These are phyloP conservation scores for Paramarasmius palmivorus DNA, from an alignment of 1,284 basidiomycete genomes.

Conservation along the genomic window DNA sequence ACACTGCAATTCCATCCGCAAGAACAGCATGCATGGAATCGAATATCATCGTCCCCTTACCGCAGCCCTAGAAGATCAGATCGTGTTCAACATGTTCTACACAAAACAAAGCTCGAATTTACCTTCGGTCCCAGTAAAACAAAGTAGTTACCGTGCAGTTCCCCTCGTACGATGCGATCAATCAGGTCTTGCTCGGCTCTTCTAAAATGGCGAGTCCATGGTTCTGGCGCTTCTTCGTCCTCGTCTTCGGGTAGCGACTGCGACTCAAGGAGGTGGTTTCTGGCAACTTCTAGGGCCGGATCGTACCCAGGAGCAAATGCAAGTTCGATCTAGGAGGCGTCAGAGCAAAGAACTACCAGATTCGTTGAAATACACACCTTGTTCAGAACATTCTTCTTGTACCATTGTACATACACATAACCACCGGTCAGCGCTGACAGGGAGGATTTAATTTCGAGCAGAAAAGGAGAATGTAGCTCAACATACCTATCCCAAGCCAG, in stretches of 20 bases:
- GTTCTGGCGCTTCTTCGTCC: no score
- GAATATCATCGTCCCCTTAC: constrained; percentile 82
- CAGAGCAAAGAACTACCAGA: constrained; percentile 15
- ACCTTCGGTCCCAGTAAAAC: constrained; percentile 79
- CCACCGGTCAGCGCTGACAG: no score
- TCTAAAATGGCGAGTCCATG: constrained; percentile 62
- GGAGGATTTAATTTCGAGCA: no score
- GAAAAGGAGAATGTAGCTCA: no score
- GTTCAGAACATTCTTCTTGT: constrained; percentile 78
- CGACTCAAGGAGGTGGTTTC: constrained; percentile 36
- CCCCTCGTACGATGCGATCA: constrained; percentile 75
- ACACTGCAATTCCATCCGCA: constrained; percentile 61
- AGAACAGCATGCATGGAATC: constrained; percentile 75
- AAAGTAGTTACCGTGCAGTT: constrained; percentile 73
- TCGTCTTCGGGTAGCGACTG: constrained; percentile 24
- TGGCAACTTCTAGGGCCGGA: constrained; percentile 75
- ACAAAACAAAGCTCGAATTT: constrained; percentile 2
- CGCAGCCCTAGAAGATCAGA: constrained; percentile 43
- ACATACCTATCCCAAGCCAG: constrained; percentile 61
- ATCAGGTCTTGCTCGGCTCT: constrained; percentile 76
- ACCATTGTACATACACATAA: no score
- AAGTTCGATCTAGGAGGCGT: constrained; percentile 68
- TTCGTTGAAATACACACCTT: constrained; percentile 38
- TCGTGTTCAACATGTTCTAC: background rate
- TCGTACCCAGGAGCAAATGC: constrained; percentile 72